Evolutionary conservation across 2,329 filamentous ascomycete genomes (phyloP).

Genomic region (Talaromyces sp.): DNA sequence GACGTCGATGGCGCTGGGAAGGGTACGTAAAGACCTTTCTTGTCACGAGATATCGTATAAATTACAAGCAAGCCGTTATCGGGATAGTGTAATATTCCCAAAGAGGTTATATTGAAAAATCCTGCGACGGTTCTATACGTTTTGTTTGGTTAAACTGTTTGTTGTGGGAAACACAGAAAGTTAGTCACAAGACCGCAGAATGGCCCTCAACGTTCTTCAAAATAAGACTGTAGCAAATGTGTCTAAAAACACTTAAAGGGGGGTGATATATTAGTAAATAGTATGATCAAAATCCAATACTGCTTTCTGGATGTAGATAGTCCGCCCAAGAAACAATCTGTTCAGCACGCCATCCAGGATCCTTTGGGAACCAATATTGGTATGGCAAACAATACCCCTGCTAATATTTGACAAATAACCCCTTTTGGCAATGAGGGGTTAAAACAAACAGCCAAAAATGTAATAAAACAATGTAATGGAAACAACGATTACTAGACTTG

Average conservation of each 20-base stretch:
- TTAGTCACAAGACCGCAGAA: not conserved
- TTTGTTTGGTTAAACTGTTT: not conserved
- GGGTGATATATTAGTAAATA: not conserved
- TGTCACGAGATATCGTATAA: not conserved
- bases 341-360: not conserved
- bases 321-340: not conserved
- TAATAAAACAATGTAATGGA: not conserved
- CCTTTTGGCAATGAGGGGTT: not conserved
- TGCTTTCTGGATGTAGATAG: not conserved
- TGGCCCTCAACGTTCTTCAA: not conserved
- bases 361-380: not conserved
- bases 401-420: not conserved
- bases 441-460: not conserved
- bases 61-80: not conserved
- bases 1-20: not conserved
- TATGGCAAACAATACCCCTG: not conserved
- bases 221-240: not conserved
- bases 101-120: not conserved
- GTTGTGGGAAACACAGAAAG: not conserved
- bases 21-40: not conserved
- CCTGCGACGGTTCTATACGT: not conserved
- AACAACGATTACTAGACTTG: not conserved
- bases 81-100: not conserved
- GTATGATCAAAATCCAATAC: not conserved
- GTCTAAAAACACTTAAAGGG: not conserved